Conservation (phyloP, 2,329 filamentous ascomycete species). For the Akanthomyces uredinophilus region DNA sequence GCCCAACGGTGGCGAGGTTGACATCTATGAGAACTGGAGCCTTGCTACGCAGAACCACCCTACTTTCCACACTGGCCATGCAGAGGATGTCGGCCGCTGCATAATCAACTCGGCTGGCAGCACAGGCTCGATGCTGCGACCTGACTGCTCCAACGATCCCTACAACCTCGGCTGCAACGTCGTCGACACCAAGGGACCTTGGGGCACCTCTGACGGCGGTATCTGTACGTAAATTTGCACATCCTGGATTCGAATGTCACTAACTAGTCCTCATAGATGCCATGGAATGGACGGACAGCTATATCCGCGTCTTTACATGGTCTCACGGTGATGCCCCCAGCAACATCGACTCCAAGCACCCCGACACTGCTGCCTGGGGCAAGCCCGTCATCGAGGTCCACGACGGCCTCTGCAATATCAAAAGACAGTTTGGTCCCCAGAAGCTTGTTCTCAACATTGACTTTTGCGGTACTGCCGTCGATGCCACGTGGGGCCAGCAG, state of each 20-base stretch:
- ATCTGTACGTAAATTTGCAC: slow-evolving; percentile 37
- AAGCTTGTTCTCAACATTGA: slow-evolving; percentile 24
- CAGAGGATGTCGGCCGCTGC: slow-evolving; percentile 30
- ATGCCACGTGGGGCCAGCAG: background rate
- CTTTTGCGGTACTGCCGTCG: slow-evolving; percentile 8
- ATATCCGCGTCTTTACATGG: slow-evolving; percentile 64
- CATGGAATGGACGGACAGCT: slow-evolving; percentile 55
- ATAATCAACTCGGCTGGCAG: slow-evolving; percentile 30
- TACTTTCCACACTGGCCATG: slow-evolving; percentile 49
- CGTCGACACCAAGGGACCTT: slow-evolving; percentile 34
- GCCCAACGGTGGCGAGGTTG: slow-evolving; percentile 60
- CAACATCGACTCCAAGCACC: slow-evolving; percentile 43
- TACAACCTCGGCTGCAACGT: slow-evolving; percentile 40
- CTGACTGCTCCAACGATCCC: background rate
- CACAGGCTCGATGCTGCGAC: background rate
- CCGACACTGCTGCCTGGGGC: slow-evolving; percentile 24
- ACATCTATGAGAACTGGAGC: slow-evolving; percentile 65
- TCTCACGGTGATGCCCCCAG: slow-evolving; percentile 48
- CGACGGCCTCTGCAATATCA: slow-evolving; percentile 24
- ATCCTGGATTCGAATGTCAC: background rate
- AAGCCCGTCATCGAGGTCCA: slow-evolving; percentile 20
- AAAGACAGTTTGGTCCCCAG: slow-evolving; percentile 25
- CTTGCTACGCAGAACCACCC: slow-evolving; percentile 48
- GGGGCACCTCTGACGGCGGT: slow-evolving; percentile 33
- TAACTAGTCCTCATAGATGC: slow-evolving; percentile 37